These are phyloP conservation scores for Apophysomyces elegans DNA, from an alignment of 371 early-diverging fungal species.

Conservation along the genomic window DNA sequence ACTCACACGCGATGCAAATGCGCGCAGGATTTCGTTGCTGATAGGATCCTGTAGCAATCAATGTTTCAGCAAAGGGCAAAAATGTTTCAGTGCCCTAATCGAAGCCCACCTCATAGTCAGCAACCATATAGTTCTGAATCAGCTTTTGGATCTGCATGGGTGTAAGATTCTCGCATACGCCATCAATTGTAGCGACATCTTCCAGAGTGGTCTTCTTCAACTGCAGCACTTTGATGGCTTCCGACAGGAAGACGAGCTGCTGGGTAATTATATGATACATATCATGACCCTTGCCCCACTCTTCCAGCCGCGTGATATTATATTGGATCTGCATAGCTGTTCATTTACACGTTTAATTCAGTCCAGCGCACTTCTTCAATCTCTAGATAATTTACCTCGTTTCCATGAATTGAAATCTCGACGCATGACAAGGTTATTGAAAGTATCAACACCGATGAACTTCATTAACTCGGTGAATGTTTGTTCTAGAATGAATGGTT, in stretches of 20 bases:
- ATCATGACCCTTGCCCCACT: slow-evolving; percentile 97
- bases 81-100: too few species aligned
- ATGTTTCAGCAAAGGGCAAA: not conserved
- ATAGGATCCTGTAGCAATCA: slow-evolving; percentile 64
- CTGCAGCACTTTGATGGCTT: slow-evolving; percentile 94
- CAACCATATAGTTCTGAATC: slow-evolving; percentile 77
- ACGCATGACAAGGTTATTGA: slow-evolving; percentile 95
- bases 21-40: slow-evolving; percentile 88
- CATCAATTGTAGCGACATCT: slow-evolving; percentile 94
- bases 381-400: slow-evolving; percentile 55
- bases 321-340: slow-evolving; percentile 95
- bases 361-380: not conserved
- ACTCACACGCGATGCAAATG: slow-evolving; percentile 85
- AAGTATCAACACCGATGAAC: slow-evolving; percentile 89
- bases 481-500: slow-evolving; percentile 77
- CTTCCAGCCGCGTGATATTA: slow-evolving; percentile 93
- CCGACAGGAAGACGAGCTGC: slow-evolving; percentile 91
- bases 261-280: slow-evolving; percentile 71
- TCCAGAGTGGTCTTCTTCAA: slow-evolving; percentile 89
- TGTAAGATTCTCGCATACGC: slow-evolving; percentile 93
- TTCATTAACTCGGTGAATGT: slow-evolving; percentile 89
- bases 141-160: slow-evolving; percentile 95
- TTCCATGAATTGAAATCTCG: slow-evolving; percentile 90
- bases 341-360: not conserved
- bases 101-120: slow-evolving; percentile 70